phyloP scores from a whole-genome alignment of 352 stramenopile genomes.

The Phytophthora podocarpi region DNA sequence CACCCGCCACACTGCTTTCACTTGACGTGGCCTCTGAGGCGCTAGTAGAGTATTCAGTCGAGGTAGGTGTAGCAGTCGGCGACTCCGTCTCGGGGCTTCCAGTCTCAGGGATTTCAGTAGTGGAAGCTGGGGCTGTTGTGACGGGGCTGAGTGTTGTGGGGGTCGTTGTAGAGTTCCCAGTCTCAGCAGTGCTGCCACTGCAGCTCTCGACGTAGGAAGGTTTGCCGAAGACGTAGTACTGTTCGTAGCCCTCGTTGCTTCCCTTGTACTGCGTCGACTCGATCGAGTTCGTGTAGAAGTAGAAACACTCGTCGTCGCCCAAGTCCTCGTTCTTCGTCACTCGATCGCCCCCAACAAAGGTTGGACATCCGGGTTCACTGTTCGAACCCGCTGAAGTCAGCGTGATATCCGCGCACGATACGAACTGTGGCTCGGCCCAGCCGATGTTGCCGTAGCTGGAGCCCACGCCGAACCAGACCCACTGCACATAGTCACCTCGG shows the following conservation, averaged over 20 bases:
- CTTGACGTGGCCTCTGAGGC: background rate
- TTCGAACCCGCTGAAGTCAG: constrained; percentile 43
- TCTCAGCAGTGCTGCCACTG: constrained; percentile 22
- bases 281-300: constrained; percentile 62
- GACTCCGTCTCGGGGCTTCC: background rate
- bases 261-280: constrained; percentile 48
- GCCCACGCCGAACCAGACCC: constrained; percentile 55
- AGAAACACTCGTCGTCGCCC: constrained; percentile 51
- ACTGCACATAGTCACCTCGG: constrained; percentile 64
- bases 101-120: background rate
- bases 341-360: constrained; percentile 57
- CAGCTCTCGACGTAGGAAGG: constrained; percentile 51
- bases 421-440: constrained; percentile 54
- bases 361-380: constrained; percentile 41
- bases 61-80: constrained; percentile 2
- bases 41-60: constrained; percentile 1
- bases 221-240: constrained; percentile 56
- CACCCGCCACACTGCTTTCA: constrained; percentile 10
- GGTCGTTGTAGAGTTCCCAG: constrained; percentile 14
- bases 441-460: constrained; percentile 59
- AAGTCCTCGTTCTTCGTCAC: constrained; percentile 52
- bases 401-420: constrained; percentile 59
- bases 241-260: constrained; percentile 49
- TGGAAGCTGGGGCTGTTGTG: too few relatives aligned
- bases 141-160: too few relatives aligned